Percentiles rank a stretch among this genome's conserved stretches.
Evolutionary conservation across 129 eudicot species (phyloP).

Genomic region (Logfia minima): DNA sequence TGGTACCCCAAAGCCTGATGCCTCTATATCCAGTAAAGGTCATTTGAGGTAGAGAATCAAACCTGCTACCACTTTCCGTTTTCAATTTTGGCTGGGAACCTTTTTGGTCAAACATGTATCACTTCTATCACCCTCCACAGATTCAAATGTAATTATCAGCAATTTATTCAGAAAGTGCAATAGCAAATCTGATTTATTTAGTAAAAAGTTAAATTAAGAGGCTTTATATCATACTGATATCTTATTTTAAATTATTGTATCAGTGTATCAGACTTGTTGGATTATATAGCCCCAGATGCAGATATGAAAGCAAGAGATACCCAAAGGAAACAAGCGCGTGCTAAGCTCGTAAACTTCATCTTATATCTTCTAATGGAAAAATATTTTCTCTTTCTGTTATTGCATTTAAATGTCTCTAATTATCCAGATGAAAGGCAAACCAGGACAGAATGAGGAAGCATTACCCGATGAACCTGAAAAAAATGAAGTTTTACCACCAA

Average conservation of each 20-base stretch:
- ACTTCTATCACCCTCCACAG: background rate
- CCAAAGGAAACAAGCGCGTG: slow-evolving; percentile 94
- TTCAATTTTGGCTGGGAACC: background rate
- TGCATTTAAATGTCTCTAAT: background rate
- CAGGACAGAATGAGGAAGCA: slow-evolving; percentile 49
- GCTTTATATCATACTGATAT: background rate
- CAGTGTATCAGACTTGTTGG: slow-evolving; percentile 95
- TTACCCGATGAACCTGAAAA: slow-evolving; percentile 45
- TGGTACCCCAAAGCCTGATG: slow-evolving; percentile 96
- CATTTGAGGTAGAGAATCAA: slow-evolving; percentile 58
- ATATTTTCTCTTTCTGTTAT: background rate
- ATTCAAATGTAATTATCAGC: background rate
- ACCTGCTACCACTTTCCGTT: background rate
- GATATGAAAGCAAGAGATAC: slow-evolving; percentile 88
- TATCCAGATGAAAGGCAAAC: slow-evolving; percentile 61
- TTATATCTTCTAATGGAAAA: background rate
- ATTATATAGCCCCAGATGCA: slow-evolving; percentile 90
- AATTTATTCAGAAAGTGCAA: background rate
- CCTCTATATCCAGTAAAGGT: slow-evolving; percentile 92
- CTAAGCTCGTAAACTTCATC: slow-evolving; percentile 53
- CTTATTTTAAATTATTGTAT: slow-evolving; percentile 13
- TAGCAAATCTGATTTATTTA: background rate
- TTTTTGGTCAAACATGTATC: background rate
- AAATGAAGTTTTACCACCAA: slow-evolving; percentile 47
- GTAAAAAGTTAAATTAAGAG: background rate